Conservation (phyloP, 139 green algal genomes). For the Chlamydomonas asymmetrica region DNA sequence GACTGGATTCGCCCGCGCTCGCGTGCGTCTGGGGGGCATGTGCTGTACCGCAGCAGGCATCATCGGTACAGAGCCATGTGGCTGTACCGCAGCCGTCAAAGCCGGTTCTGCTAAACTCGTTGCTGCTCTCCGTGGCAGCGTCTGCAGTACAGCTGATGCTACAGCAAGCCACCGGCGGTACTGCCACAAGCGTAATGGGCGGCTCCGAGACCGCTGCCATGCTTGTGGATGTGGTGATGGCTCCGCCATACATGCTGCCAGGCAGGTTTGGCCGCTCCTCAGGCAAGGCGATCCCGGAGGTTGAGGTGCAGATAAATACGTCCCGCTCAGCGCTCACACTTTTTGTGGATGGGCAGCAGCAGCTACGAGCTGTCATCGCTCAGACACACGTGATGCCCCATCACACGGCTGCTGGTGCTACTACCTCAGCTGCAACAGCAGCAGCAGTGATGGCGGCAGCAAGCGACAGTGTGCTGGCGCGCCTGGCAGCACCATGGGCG, state of each 20-base stretch:
- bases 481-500: too few relatives aligned
- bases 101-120: slow-evolving; percentile 35
- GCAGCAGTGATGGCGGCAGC: too few relatives aligned
- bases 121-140: slow-evolving; percentile 33
- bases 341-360: slow-evolving; percentile 21
- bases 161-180: not conserved
- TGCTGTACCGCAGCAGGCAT: too few relatives aligned
- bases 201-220: not conserved
- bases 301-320: too few relatives aligned
- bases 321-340: slow-evolving; percentile 11
- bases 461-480: too few relatives aligned
- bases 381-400: too few relatives aligned
- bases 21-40: too few relatives aligned
- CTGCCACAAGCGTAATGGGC: not conserved
- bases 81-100: not conserved
- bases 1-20: too few relatives aligned
- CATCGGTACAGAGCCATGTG: not conserved
- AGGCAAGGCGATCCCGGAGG: slow-evolving; percentile 13
- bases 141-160: slow-evolving; percentile 28
- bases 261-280: slow-evolving; percentile 21
- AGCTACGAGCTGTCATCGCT: too few relatives aligned
- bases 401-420: too few relatives aligned
- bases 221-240: slow-evolving; percentile 32
- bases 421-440: too few relatives aligned
- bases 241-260: slow-evolving; percentile 38